Evolutionary conservation across 306 rosid genomes (phyloP), one percentile per base, ranked within the genome.

Genomic region (Macrotyloma uniflorum): DNA sequence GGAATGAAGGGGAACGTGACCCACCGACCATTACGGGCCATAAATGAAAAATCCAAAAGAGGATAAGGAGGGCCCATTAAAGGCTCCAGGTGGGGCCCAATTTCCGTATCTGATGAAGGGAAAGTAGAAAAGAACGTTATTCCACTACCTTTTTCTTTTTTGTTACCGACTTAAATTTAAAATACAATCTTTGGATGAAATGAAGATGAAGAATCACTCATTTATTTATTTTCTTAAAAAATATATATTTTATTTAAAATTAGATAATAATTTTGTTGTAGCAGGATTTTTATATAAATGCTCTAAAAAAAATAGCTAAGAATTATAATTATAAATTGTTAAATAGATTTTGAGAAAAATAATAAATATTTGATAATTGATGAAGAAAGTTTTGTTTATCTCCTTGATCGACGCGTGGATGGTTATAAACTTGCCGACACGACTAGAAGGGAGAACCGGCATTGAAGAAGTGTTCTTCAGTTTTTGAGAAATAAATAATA

Each of bases 341-440:
- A 30, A 30, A 30, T 30, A 30, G 32, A 30, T 30, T 30, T 30
- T 30, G 4, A 3, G 2, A 30, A 26, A 26, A 26, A 26, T 26
- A 26, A 26, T 26, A 26, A 26, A 30, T 30, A 30, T 30, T 30
- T 3, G 2, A 8, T 36, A 36, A 11, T 8, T 36, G 42, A 36
- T n/a, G n/a, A n/a, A n/a, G n/a, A n/a, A n/a, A n/a, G n/a, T n/a
- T n/a, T 26, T 26, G 28, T 26, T 26, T 26, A 2, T 26, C 2
- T 26, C 28, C 2, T 26, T 26, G 28, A 26, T 26, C 2, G 54
- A 55, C 78, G 3, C 74, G 84, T 85, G 82, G 80, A 64, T 47
- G 77, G 77, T 28, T 58, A 55, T 28, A 63, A 79, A 38, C 45
- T 70, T 82, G 88, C 86, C 88, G 88, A 85, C 88, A 82, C 0